Conservation (phyloP, 495 filamentous ascomycete genomes). For the Neurospora sp. region DNA sequence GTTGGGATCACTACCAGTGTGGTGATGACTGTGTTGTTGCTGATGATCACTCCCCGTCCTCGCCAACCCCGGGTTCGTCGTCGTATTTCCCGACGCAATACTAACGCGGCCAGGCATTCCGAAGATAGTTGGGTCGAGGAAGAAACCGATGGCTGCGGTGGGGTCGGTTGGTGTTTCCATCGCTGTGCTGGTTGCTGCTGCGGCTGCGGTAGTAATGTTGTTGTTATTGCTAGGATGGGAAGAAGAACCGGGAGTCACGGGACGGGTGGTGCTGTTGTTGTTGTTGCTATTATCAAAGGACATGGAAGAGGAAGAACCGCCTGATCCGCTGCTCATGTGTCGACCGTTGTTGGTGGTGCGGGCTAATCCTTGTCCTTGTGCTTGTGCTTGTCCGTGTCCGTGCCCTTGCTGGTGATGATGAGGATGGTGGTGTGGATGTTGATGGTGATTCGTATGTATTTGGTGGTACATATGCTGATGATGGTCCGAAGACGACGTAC, state of each 20-base stretch:
- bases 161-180: neutral
- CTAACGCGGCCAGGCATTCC: neutral
- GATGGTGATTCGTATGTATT: constrained; percentile 15
- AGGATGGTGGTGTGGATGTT: constrained; percentile 39
- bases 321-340: constrained; percentile 19
- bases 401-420: constrained; percentile 13
- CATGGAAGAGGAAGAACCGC: neutral
- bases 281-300: neutral
- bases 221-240: neutral
- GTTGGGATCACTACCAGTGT: neutral
- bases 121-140: neutral
- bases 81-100: neutral
- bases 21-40: neutral
- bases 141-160: neutral
- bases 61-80: neutral
- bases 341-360: constrained; percentile 15
- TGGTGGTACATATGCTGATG: constrained; percentile 16
- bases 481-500: constrained; percentile 31
- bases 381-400: constrained; percentile 21
- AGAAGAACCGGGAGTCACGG: neutral
- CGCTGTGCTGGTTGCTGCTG: neutral
- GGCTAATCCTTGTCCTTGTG: constrained; percentile 21
- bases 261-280: neutral
- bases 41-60: neutral
- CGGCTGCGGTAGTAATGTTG: neutral